A percentile compares a stretch with the other conserved stretches of the same genome.
phyloP scores from a whole-genome alignment of 2,329 filamentous ascomycete species.

The Trichophyton verrucosum region DNA sequence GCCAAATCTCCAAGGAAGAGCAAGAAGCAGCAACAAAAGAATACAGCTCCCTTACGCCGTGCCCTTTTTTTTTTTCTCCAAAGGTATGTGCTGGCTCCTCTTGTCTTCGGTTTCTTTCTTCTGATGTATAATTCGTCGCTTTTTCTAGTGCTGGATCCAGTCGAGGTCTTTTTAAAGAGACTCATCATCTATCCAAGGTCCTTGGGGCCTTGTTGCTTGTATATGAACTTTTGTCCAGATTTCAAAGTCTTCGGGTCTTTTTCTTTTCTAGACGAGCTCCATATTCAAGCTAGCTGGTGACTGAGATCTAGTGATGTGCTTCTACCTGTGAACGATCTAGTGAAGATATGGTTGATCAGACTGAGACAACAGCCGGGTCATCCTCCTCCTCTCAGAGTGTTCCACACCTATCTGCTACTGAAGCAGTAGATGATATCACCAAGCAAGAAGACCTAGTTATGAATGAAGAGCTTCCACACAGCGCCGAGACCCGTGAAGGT shows the following conservation, averaged over 20 bases:
- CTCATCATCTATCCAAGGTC: background rate
- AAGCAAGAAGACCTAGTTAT: conserved; percentile 2
- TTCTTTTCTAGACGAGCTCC: background rate
- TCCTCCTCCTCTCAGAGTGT: background rate
- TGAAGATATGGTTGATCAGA: conserved; percentile 8
- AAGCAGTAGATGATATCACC: background rate
- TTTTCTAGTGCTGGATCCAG: background rate
- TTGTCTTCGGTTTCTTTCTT: background rate
- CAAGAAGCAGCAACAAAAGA: background rate
- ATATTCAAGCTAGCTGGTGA: background rate
- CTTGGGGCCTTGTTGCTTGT: background rate
- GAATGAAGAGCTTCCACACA: background rate
- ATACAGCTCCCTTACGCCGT: background rate
- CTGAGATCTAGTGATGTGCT: background rate
- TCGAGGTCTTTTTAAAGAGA: background rate
- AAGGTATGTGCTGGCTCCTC: background rate
- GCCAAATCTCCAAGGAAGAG: background rate
- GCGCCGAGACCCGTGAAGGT: background rate
- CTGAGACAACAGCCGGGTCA: background rate
- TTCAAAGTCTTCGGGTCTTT: background rate
- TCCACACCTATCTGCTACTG: background rate
- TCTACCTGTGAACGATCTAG: background rate
- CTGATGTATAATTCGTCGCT: background rate
- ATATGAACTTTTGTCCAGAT: background rate
- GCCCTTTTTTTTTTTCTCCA: background rate